Evolutionary conservation across 208 protist genomes (phyloP).

Genomic region (Trypanosoma melophagium): DNA sequence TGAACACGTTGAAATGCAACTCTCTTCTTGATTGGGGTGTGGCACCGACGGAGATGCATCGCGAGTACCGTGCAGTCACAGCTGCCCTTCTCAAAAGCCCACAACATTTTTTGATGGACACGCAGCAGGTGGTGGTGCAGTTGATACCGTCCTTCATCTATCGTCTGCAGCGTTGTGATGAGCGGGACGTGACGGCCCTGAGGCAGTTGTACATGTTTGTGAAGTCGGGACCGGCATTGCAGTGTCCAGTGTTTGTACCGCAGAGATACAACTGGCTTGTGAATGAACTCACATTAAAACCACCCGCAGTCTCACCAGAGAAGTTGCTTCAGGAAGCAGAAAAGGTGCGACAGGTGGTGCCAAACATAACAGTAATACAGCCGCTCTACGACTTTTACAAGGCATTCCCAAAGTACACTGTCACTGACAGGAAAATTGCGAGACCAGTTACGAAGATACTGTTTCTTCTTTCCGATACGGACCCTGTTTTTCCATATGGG

Average conservation of each 20-base stretch:
- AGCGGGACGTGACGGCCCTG: constrained; percentile 39
- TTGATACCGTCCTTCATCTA: constrained; percentile 67
- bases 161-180: constrained; percentile 57
- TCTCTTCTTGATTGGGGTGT: constrained; percentile 38
- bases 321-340: neutral
- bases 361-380: constrained; percentile 4
- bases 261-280: constrained; percentile 44
- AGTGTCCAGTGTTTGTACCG: constrained; percentile 17
- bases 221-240: neutral
- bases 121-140: constrained; percentile 22
- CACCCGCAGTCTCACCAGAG: constrained; percentile 7
- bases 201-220: constrained; percentile 39
- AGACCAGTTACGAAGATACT: constrained; percentile 18
- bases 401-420: constrained; percentile 25
- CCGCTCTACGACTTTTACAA: constrained; percentile 25
- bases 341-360: neutral
- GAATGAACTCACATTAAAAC: constrained; percentile 30
- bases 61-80: constrained; percentile 32
- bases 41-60: constrained; percentile 22
- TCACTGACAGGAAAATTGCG: neutral
- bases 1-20: constrained; percentile 45
- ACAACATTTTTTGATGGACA: constrained; percentile 30
- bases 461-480: constrained; percentile 33
- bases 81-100: constrained; percentile 41
- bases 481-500: constrained; percentile 32